Evolutionary conservation across 192 early-diverging fungal genomes (phyloP), one percentile per base, ranked within the genome.

Genomic region (Umbelopsis sp.): DNA sequence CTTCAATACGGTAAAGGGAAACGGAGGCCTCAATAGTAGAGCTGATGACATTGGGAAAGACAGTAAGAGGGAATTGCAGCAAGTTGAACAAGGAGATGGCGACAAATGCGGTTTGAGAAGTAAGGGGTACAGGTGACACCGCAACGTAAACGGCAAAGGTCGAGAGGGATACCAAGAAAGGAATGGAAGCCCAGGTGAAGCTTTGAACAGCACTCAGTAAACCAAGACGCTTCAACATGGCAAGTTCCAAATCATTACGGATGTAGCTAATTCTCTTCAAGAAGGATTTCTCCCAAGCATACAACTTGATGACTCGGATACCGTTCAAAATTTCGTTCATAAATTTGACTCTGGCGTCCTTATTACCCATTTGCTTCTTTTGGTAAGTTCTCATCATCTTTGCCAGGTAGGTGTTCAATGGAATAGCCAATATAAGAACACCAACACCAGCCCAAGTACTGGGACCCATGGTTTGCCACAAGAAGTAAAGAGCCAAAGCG

Each of bases 281-380:
- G 71, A 97, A 96, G 26, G 91, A 84, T 0, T 78, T 78, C 77
- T 96, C 95, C 94, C 95, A 98, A 26, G 97, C 95, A 74, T 97
- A 98, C 32, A 98, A 83, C 75, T 97, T 98, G 84, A 98, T 96
- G 21, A 98, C 93, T 70, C 92, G 93, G 71, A 96, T 95, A 43
- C 95, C 97, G 59, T 91, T 92, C 72, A 98, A 74, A 12, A 93
- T 74, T 82, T 98, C 97, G 77, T 96, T 87, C 85, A 93, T 93
- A 52, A 93, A 70, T 72, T 86, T 88, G n/a, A 87, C 91, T 44
- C 92, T 82, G 14, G 65, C 71, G 72, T 94, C 91, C 31, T 94
- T 95, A 86, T 93, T 93, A 49, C 77, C 82, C 94, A 96, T 96
- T 75, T 95, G 95, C 36, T 75, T 74, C 74, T 90, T 90, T 72